Percentiles rank a stretch among this genome's conserved stretches.
Evolutionary conservation across 257 asterid genomes (phyloP).

Genomic region (Ligustrum vulgare): DNA sequence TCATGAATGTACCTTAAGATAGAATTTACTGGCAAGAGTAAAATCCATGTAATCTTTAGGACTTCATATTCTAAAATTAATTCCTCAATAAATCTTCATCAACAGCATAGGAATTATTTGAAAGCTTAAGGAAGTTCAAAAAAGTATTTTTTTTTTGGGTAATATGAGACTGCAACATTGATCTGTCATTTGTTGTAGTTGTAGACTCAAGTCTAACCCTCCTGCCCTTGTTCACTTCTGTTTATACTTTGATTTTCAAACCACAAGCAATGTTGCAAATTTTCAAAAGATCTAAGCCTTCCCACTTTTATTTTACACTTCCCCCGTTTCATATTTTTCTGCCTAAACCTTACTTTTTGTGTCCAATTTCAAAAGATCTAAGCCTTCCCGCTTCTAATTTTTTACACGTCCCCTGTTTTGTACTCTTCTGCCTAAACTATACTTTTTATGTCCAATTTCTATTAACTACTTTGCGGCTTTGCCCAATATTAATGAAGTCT

Average conservation of each 20-base stretch:
- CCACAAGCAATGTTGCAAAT: neutral
- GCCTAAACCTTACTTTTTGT: neutral
- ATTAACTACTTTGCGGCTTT: neutral
- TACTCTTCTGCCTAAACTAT: neutral
- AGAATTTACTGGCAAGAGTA: neutral
- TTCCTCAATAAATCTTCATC: neutral
- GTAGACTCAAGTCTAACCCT: neutral
- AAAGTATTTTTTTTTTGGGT: too few relatives aligned
- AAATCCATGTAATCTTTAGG: neutral
- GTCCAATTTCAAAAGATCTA: neutral
- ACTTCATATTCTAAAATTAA: neutral
- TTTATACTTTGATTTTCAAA: neutral
- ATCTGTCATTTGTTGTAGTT: neutral
- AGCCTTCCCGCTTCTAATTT: neutral
- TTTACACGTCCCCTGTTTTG: neutral
- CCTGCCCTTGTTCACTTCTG: neutral
- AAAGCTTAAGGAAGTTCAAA: neutral
- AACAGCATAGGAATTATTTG: neutral
- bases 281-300: slow-evolving; percentile 1
- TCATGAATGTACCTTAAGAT: too few relatives aligned
- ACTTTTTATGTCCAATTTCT: neutral
- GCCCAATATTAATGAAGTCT: neutral
- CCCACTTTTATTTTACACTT: neutral
- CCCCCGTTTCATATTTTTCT: neutral
- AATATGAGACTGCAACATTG: neutral